A percentile compares a stretch with the other conserved stretches of the same genome.
These are phyloP conservation scores for Hansenula lynferdii DNA, from an alignment of 1,139 yeast species.

Conservation along the genomic window DNA sequence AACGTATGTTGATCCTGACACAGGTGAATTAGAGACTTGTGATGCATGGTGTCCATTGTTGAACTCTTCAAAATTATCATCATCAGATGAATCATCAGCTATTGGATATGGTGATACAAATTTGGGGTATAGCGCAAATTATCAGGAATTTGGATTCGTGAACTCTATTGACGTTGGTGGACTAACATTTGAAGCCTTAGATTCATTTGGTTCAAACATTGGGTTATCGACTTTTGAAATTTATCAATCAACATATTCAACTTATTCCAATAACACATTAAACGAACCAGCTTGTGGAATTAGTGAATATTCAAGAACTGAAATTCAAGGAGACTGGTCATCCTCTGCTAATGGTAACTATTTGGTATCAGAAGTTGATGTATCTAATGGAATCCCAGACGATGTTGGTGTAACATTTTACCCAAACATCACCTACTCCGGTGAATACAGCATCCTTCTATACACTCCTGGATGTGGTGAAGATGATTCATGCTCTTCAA, in stretches of 20 bases:
- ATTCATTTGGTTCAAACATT: constrained; percentile 66
- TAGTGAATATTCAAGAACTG: constrained; percentile 31
- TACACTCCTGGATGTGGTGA: constrained; percentile 83
- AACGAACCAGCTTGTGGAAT: constrained; percentile 60
- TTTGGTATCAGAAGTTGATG: constrained; percentile 28
- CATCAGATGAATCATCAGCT: constrained; percentile 18
- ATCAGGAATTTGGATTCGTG: constrained; percentile 79
- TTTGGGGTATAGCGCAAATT: constrained; percentile 39
- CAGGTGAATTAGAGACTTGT: constrained; percentile 54
- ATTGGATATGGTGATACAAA: constrained; percentile 21
- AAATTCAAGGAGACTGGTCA: constrained; percentile 27
- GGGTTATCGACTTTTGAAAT: constrained; percentile 72
- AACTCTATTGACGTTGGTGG: constrained; percentile 60
- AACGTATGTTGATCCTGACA: constrained; percentile 72
- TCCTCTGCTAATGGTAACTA: constrained; percentile 28
- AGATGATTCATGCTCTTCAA: constrained; percentile 61
- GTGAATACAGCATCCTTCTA: constrained; percentile 66
- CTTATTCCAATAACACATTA: constrained; percentile 70
- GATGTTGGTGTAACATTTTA: constrained; percentile 50
- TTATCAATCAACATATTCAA: constrained; percentile 56
- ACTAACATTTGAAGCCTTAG: constrained; percentile 61
- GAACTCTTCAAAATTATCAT: constrained; percentile 27
- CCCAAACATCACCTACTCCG: constrained; percentile 71
- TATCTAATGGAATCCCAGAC: constrained; percentile 27
- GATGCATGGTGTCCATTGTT: constrained; percentile 85